A percentile compares a stretch with the other conserved stretches of the same genome.
Conservation (phyloP, 108 stramenopile genomes). For the Conticribra weissflogii region DNA sequence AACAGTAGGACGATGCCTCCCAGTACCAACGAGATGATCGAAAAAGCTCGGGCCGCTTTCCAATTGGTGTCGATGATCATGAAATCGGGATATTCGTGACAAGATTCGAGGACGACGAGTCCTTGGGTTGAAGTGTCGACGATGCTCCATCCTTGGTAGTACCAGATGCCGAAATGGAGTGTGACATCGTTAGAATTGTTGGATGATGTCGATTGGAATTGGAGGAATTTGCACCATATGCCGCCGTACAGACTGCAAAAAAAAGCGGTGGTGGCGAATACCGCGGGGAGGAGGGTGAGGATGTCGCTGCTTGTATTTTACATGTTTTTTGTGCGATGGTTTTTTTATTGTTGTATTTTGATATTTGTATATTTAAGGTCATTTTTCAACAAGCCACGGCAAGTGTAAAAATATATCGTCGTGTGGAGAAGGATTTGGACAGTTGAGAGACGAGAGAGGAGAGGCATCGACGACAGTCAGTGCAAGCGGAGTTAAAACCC, state of each 20-base stretch:
- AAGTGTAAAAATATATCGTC: too few relatives aligned
- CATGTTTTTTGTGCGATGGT: too few relatives aligned
- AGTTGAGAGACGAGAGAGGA: too few relatives aligned
- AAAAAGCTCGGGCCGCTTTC: constrained; percentile 42
- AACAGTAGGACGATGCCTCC: constrained; percentile 28
- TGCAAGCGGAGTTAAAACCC: too few relatives aligned
- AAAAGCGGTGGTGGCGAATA: constrained; percentile 26
- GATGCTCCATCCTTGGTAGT: constrained; percentile 28
- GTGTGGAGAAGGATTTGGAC: too few relatives aligned
- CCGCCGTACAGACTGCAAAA: constrained; percentile 15
- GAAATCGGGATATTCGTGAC: constrained; percentile 25
- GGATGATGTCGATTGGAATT: constrained; percentile 10
- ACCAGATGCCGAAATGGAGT: constrained; percentile 38
- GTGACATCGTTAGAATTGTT: constrained; percentile 2
- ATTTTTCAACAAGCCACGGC: too few relatives aligned
- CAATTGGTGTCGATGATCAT: constrained; percentile 38
- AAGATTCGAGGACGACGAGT: constrained; percentile 15
- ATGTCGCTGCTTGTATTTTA: not conserved
- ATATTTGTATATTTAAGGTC: too few relatives aligned
- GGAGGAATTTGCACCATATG: constrained; percentile 41
- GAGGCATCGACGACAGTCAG: too few relatives aligned
- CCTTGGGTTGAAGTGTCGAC: constrained; percentile 4
- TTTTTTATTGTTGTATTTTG: too few relatives aligned
- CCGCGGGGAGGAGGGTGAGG: constrained; percentile 9
- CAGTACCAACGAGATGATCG: constrained; percentile 36